phyloP scores from a whole-genome alignment of 2,329 filamentous ascomycete genomes.

The Xylaria sp. region DNA sequence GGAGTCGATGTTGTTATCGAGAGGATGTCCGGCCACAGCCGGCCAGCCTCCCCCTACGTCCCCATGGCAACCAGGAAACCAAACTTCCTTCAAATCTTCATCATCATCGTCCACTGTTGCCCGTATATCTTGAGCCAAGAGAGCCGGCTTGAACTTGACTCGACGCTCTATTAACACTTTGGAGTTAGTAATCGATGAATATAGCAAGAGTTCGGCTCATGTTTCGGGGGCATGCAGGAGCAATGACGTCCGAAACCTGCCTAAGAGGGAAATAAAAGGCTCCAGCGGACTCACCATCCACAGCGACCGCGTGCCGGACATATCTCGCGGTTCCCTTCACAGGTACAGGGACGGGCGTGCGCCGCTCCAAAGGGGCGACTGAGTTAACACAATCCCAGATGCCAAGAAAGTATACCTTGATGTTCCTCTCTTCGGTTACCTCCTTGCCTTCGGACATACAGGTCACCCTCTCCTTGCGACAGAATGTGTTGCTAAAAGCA shows the following conservation, averaged over 20 bases:
- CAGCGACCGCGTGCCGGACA: constrained; percentile 58
- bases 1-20: constrained; percentile 34
- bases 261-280: no score
- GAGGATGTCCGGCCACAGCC: constrained; percentile 35
- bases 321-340: constrained; percentile 50
- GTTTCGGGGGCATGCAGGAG: no score
- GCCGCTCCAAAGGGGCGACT: constrained; percentile 50
- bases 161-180: no score
- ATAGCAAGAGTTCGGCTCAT: no score
- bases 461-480: constrained; percentile 43
- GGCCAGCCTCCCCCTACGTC: constrained; percentile 62
- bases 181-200: no score
- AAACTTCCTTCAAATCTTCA: constrained; percentile 57
- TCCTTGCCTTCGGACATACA: constrained; percentile 8
- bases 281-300: no score
- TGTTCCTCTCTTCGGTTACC: constrained; percentile 27
- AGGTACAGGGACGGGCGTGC: constrained; percentile 46
- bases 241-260: no score
- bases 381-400: constrained; percentile 62
- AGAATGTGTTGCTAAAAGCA: constrained; percentile 56
- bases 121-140: constrained; percentile 51
- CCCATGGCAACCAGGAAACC: constrained; percentile 60
- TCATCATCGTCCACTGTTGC: constrained; percentile 30
- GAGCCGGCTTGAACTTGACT: constrained; percentile 60
- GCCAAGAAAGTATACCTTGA: constrained; percentile 60